phyloP scores from a whole-genome alignment of 441 rosid species.

The Adansonia gregorii region DNA sequence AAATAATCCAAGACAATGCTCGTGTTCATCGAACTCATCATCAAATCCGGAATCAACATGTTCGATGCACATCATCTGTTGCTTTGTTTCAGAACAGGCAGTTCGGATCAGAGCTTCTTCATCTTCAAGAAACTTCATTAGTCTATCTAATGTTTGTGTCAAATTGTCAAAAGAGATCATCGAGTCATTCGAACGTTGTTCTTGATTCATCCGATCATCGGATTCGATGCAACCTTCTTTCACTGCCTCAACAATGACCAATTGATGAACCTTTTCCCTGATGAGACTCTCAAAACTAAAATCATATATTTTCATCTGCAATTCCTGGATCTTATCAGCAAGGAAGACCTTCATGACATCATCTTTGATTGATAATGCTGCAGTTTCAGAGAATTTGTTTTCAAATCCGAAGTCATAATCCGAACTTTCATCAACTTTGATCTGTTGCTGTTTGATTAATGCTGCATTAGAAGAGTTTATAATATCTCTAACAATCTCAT shows the following conservation, averaged over 20 bases:
- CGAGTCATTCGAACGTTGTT: constrained; percentile 12
- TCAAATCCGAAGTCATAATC: background rate
- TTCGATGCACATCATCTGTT: constrained; percentile 2
- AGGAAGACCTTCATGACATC: constrained; percentile 39
- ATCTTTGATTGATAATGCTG: constrained; percentile 38
- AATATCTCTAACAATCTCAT: constrained; percentile 35
- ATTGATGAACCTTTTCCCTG: constrained; percentile 32
- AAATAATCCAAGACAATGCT: background rate
- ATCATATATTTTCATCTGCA: constrained; percentile 32
- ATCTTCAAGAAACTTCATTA: background rate
- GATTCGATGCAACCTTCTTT: constrained; percentile 30
- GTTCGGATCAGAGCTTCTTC: constrained; percentile 25
- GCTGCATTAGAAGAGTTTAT: constrained; percentile 22
- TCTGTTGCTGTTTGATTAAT: constrained; percentile 23
- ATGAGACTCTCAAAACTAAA: constrained; percentile 31
- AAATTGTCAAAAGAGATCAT: constrained; percentile 11
- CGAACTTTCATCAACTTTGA: constrained; percentile 3
- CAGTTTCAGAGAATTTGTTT: constrained; percentile 23
- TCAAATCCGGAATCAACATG: background rate
- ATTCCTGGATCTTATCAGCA: constrained; percentile 32
- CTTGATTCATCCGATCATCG: constrained; percentile 11
- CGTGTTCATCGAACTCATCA: constrained; percentile 19
- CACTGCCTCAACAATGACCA: constrained; percentile 30
- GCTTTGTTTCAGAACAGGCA: constrained; percentile 26
- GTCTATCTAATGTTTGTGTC: constrained; percentile 24